Conservation (phyloP, 495 filamentous ascomycete species). For the Penicillium waksmanii region DNA sequence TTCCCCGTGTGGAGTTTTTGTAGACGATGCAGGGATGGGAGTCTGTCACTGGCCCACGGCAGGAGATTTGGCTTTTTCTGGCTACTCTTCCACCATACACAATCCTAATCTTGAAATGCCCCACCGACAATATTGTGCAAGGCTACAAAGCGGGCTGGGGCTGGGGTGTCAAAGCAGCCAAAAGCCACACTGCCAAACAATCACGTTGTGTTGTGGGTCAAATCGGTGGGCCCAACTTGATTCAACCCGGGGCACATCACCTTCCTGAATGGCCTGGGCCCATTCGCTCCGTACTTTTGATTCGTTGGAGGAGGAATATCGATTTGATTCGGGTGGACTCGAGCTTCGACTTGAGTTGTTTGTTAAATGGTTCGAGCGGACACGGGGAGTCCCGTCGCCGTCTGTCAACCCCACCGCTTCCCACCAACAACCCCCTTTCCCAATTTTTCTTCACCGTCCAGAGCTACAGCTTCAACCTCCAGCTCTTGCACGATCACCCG, state of each 20-base stretch:
- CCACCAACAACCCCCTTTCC: not conserved
- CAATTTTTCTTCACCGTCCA: not conserved
- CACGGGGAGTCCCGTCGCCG: conserved; percentile 5
- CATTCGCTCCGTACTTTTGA: not conserved
- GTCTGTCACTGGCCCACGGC: not conserved
- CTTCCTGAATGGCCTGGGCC: not conserved
- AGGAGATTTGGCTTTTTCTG: not conserved
- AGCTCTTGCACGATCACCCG: conserved; percentile 1
- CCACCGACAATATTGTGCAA: not conserved
- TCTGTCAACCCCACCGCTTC: not conserved
- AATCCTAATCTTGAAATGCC: not conserved
- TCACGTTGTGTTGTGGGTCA: conserved; percentile 4
- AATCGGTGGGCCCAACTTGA: not conserved
- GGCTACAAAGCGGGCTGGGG: not conserved
- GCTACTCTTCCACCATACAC: not conserved
- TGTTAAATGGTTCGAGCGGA: conserved; percentile 2
- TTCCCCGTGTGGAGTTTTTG: not conserved
- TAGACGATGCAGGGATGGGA: not conserved
- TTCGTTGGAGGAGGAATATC: not conserved
- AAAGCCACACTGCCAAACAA: not conserved
- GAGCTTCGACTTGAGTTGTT: not conserved
- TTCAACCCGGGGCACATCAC: not conserved
- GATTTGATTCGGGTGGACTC: not conserved
- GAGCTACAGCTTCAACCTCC: not conserved
- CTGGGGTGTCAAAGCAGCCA: not conserved